Evolutionary conservation across 768 basidiomycete species (phyloP).

Genomic region (Agaricus blazei): DNA sequence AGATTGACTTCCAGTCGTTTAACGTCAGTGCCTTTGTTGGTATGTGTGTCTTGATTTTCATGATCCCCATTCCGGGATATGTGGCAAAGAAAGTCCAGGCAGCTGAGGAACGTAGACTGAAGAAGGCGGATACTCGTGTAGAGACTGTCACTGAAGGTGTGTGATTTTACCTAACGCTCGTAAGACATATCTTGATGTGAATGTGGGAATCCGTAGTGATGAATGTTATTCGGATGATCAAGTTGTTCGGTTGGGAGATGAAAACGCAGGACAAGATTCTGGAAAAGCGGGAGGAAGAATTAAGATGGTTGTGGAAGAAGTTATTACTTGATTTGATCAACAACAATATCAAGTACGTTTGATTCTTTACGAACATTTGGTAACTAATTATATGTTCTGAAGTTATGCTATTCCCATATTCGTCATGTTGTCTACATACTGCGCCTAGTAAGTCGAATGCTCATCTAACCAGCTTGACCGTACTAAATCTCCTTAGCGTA

Average conservation of each 20-base stretch:
- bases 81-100: constrained; percentile 35
- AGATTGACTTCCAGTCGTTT: background rate
- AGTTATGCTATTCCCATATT: constrained; percentile 52
- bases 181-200: background rate
- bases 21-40: constrained; percentile 6
- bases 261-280: constrained; percentile 48
- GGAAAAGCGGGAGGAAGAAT: constrained; percentile 59
- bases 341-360: constrained; percentile 40
- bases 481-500: too few species aligned
- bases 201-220: constrained; percentile 30
- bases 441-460: too few species aligned
- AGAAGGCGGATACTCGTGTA: constrained; percentile 59
- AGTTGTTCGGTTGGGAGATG: constrained; percentile 68
- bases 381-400: constrained; percentile 34
- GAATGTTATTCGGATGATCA: constrained; percentile 65
- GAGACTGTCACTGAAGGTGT: constrained; percentile 58
- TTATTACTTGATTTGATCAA: constrained; percentile 35
- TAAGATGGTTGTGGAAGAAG: constrained; percentile 50
- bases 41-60: constrained; percentile 1
- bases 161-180: constrained; percentile 1
- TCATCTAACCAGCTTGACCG: too few species aligned
- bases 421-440: too few species aligned
- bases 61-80: constrained; percentile 20
- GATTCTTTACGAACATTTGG: background rate
- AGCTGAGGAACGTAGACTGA: constrained; percentile 50